Percentiles rank a stretch among this genome's conserved stretches.
Evolutionary conservation across 2,329 filamentous ascomycete species (phyloP).

Genomic region (Karstenula rhodostoma): DNA sequence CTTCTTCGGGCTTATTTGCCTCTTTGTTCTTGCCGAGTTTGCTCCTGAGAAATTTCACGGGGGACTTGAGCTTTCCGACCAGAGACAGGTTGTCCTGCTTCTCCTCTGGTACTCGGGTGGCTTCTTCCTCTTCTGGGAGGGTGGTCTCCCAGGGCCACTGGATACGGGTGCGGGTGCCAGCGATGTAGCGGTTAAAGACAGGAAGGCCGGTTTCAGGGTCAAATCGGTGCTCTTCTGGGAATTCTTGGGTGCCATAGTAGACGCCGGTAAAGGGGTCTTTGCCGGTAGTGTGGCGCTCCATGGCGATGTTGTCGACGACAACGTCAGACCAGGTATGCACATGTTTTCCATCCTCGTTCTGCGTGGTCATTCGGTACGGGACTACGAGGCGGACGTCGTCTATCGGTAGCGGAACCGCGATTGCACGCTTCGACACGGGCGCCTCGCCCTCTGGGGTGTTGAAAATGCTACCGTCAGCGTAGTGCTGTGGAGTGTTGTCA

Average conservation of each 20-base stretch:
- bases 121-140: not conserved
- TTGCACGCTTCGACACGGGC: conserved; percentile 54
- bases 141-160: conserved; percentile 43
- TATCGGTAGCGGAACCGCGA: conserved; percentile 69
- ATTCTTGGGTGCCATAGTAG: conserved; percentile 33
- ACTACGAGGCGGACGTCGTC: conserved; percentile 82
- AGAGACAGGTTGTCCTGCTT: not conserved
- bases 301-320: conserved; percentile 42
- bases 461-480: conserved; percentile 53
- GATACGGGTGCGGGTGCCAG: conserved; percentile 41
- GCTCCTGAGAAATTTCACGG: not conserved
- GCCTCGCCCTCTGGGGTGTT: conserved; percentile 34
- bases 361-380: conserved; percentile 61
- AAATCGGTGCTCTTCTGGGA: conserved; percentile 40
- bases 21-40: not conserved
- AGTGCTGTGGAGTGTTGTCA: conserved; percentile 42
- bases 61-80: not conserved
- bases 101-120: not conserved
- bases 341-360: conserved; percentile 64
- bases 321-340: conserved; percentile 66
- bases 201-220: conserved; percentile 39
- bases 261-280: conserved; percentile 41
- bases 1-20: conserved; percentile 14
- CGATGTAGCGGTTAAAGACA: conserved; percentile 47
- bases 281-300: conserved; percentile 44